Evolutionary conservation across 257 asterid genomes (phyloP), one percentile per base, ranked within the genome.

Genomic region (Solanum piurae): DNA sequence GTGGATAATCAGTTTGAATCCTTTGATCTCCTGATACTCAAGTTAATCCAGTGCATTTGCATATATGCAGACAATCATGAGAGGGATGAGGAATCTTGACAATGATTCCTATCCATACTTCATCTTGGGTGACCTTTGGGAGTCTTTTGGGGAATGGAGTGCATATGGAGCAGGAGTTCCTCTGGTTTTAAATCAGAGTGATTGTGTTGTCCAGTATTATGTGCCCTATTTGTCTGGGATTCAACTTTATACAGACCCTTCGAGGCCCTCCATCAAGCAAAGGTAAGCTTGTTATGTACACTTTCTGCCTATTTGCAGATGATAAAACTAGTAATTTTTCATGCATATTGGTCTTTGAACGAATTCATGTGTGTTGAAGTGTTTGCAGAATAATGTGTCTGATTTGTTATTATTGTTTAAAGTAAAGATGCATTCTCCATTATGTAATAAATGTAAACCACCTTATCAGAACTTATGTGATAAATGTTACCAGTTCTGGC

Each of bases 161-260:
- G 98, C 94, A 6, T 97, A 97, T 91, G 98, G 99, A 80, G 99
- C 93, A 71, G 98, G 96, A 88, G 99, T 97, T 77, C 99, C 98
- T 64, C 92, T 97, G 64, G 86, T 93, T 88, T 91, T 94, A 91
- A 91, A 92, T 87, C 97, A 93, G 89, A 91, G 86, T 62, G 97
- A 94, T 91, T 93, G 95, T 6, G 98, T 97, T 86, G 91, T 95
- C 73, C 98, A 97, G 88, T 97, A 97, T 90, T 97, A 95, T 42
- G 98, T 93, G 62, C 99, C 99, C 9, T 95, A 94, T 82, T 92
- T 97, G 49, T 97, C 99, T 40, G 98, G 95, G 86, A 94, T 97
- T 88, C 99, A 97, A 87, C 94, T 97, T 44, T 95, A 95, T 84
- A 87, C 91, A 84, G 97, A 95, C 89, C 98, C 96, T 33, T 88